Conservation (phyloP, 2,329 filamentous ascomycete species). For the Mariannaea sp. region DNA sequence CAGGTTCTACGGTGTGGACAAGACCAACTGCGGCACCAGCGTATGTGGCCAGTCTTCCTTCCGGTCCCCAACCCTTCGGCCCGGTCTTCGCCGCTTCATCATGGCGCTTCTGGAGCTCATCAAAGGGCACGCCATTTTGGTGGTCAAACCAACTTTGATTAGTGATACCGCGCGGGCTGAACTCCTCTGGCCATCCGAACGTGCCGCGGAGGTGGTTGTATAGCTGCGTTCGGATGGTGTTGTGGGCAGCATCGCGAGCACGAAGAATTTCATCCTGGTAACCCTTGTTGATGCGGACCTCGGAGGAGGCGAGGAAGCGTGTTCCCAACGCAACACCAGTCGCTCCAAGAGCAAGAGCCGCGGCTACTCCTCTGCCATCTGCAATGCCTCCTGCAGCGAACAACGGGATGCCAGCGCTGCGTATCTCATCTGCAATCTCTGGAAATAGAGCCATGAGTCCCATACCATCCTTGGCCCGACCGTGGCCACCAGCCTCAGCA, state of each 20-base stretch:
- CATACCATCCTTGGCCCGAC: slow-evolving; percentile 48
- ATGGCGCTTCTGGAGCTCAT: slow-evolving; percentile 50
- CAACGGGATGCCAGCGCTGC: slow-evolving; percentile 45
- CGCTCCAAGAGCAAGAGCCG: slow-evolving; percentile 56
- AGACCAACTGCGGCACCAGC: slow-evolving; percentile 53
- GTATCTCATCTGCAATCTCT: slow-evolving; percentile 51
- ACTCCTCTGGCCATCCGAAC: slow-evolving; percentile 48
- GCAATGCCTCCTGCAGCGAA: slow-evolving; percentile 59
- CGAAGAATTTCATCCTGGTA: slow-evolving; percentile 51
- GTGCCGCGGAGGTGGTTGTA: slow-evolving; percentile 51
- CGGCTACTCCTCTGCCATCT: slow-evolving; percentile 56
- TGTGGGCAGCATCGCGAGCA: slow-evolving; percentile 46
- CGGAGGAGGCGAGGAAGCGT: slow-evolving; percentile 59
- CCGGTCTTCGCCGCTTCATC: slow-evolving; percentile 43
- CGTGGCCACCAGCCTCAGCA: slow-evolving; percentile 59
- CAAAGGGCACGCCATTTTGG: slow-evolving; percentile 45
- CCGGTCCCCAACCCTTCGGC: slow-evolving; percentile 52
- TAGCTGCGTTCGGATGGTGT: slow-evolving; percentile 48
- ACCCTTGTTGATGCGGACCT: slow-evolving; percentile 46
- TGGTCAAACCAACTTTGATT: slow-evolving; percentile 47
- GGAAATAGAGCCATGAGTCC: slow-evolving; percentile 55
- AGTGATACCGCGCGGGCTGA: slow-evolving; percentile 46
- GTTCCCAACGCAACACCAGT: slow-evolving; percentile 65
- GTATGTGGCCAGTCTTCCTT: slow-evolving; percentile 56
- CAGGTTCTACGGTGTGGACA: slow-evolving; percentile 46